Base-by-base conservation (phyloP, 345 rosid genomes). In the Gossypium arboreum region DNA sequence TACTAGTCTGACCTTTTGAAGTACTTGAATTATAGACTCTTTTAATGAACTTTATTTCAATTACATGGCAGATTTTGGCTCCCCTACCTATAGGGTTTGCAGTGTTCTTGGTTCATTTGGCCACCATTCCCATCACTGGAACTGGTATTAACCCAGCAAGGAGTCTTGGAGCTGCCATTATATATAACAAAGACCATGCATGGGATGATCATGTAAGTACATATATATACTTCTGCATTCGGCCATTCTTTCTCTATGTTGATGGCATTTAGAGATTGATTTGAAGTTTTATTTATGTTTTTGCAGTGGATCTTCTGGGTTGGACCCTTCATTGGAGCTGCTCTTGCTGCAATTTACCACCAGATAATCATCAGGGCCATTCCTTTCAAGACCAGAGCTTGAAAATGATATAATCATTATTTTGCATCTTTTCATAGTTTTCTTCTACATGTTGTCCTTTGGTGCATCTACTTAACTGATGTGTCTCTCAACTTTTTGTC, bases 11-110 rank as follows among this genome's bases (percentile, higher is more conserved):
- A 34, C 22, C n/a, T 9, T 41, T n/a, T 64, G 50, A 41, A 64
- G 62, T 24, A 58, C 34, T 58, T 58, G 34, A 57, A 10, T 57
- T 20, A 27, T 57, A 20, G 61, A 57, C 29, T 12, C 5, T 22
- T 20, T 7, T 48, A 29, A n/a, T 75, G 51, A 25, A 11, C 25
- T 60, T 60, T 56, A 29, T 29, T 17, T 20, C 16, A 1, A 57
- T 61, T 56, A 9, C 20, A 24, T 24, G 45, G 79, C 82, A 89
- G 93, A 79, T 89, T 56, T 81, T 89, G 87, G 93, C 93, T 70
- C 93, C 93, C n/a, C 91, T 89, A 52, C 91, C 93, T 2, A 89
- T 89, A 73, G 91, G 93, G 20, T 89, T 89, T 72, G 89, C 91
- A 1, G 93, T 89, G 29, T 89, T 87, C 81, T 87, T 87, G 86